Evolutionary conservation across 2,329 filamentous ascomycete species (phyloP), one percentile per base, ranked within the genome.

Genomic region (Ophioceras dolichostomum): DNA sequence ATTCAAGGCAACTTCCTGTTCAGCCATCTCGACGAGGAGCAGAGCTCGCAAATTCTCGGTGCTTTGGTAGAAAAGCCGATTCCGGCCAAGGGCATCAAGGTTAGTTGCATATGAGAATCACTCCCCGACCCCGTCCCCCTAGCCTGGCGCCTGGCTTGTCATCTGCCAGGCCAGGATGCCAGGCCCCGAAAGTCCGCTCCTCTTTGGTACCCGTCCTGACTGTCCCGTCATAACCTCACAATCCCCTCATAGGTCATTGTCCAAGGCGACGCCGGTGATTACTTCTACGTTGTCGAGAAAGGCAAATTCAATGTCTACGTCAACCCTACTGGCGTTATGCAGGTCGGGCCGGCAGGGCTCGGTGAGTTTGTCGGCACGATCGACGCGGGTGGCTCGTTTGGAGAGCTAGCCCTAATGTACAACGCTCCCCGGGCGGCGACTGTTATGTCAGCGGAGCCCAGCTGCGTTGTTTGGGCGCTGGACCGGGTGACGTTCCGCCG

Each of bases 361-460:
- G 91, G 91, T 35, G 68, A 70, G 42, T 83, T 86, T 50, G 89
- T 96, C 20, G 78, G 77, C 49, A 78, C 71, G 27, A 93, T 93
- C 40, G 80, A 84, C 32, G 76, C 87, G 4, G 91, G 91, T 35
- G 88, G 88, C 43, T 94, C 87, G 4, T 98, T 98, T 59, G 91
- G 91, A 49, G 91, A 98, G 64, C 70, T 98, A 39, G 91, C 91
- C 10, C 70, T 98, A 51, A 96, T 98, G 91, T 96, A 98, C 66
- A 95, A 96, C 53, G 87, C 91, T 17, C 91, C 91, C 19, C 85
- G 91, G 53, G 91, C 91, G 30, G 91, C 91, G 4, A 96, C 91
- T 0, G 85, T 98, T 42, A 74, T 93, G 43, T 94, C 85, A 21
- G 78, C 81, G 10, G 84, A 93, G 50, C 57, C 79, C 3, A 65